A percentile compares a stretch with the other conserved stretches of the same genome.
These are phyloP conservation scores for Colletotrichum sublineola DNA, from an alignment of 2,329 filamentous ascomycete genomes.

Conservation along the genomic window DNA sequence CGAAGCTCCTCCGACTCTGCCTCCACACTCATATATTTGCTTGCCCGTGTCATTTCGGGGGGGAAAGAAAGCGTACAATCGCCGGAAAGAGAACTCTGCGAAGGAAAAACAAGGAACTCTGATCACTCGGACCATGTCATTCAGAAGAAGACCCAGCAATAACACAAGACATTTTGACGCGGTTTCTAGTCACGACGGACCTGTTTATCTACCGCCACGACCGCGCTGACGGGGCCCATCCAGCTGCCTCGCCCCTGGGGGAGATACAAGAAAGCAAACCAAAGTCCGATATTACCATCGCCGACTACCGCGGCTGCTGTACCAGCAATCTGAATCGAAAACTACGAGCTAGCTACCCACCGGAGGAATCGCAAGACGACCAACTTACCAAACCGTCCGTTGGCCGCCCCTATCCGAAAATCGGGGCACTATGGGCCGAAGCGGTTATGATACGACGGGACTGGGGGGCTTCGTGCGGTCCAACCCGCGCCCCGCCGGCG, in stretches of 20 bases:
- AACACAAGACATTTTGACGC: conserved; percentile 13
- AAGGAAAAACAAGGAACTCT: neutral
- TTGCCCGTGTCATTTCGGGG: neutral
- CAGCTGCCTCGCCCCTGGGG: neutral
- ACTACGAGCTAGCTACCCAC: neutral
- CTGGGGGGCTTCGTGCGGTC: conserved; percentile 6
- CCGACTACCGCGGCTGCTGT: neutral
- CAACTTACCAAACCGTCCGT: neutral
- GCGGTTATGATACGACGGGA: conserved; percentile 37
- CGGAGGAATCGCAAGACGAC: neutral
- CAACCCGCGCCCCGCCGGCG: conserved; percentile 1
- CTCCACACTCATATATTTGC: neutral
- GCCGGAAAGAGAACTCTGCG: neutral
- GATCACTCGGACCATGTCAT: conserved; percentile 31
- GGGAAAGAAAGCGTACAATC: conserved; percentile 9
- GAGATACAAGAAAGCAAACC: neutral
- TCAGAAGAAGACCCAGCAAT: conserved; percentile 27
- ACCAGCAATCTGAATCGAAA: neutral
- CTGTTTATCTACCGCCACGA: conserved; percentile 10
- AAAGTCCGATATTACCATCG: neutral
- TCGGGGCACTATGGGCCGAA: conserved; percentile 37
- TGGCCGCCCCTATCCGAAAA: neutral
- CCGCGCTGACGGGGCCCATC: conserved; percentile 15
- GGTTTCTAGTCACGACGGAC: neutral
- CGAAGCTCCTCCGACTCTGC: neutral